phyloP scores from a whole-genome alignment of 2,329 filamentous ascomycete species.

The Chrysosporium queenslandicum region DNA sequence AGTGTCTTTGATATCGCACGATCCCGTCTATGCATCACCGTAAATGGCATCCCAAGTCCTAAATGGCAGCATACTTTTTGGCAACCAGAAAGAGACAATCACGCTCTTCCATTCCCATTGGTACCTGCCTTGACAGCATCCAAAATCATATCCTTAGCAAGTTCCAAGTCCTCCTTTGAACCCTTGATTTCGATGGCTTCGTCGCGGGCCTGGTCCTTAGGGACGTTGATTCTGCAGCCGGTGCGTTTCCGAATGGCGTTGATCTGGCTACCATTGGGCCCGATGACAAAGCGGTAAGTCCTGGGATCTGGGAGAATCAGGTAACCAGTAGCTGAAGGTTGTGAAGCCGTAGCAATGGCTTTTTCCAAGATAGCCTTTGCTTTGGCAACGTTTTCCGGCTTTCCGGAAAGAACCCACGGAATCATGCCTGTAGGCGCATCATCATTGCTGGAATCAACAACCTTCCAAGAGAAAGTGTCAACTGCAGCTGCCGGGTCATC shows the following conservation, averaged over 20 bases:
- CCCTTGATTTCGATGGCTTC: slow-evolving; percentile 90
- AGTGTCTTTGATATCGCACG: too few relatives aligned
- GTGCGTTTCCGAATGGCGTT: slow-evolving; percentile 88
- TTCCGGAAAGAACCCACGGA: slow-evolving; percentile 80
- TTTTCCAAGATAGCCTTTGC: slow-evolving; percentile 64
- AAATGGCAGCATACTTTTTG: neutral
- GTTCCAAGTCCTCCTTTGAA: slow-evolving; percentile 66
- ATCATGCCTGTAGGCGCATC: slow-evolving; percentile 30
- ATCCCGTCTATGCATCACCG: neutral
- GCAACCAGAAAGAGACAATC: neutral
- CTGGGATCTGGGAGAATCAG: slow-evolving; percentile 80
- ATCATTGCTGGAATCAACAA: slow-evolving; percentile 48
- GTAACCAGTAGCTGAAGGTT: slow-evolving; percentile 60
- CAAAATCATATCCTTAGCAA: slow-evolving; percentile 80
- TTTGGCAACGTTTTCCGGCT: slow-evolving; percentile 67
- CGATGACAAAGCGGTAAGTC: slow-evolving; percentile 84
- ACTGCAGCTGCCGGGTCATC: slow-evolving; percentile 60
- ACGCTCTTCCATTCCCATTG: slow-evolving; percentile 10
- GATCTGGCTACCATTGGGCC: slow-evolving; percentile 78
- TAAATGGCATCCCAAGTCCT: neutral
- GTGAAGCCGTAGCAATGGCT: slow-evolving; percentile 53
- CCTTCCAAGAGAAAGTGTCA: slow-evolving; percentile 71
- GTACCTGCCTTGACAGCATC: slow-evolving; percentile 55
- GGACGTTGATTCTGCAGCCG: slow-evolving; percentile 87
- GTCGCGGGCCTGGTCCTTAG: slow-evolving; percentile 59